These are phyloP conservation scores for Cladosporium austrohemisphaericum DNA, from an alignment of 2,329 filamentous ascomycete species.

Conservation along the genomic window DNA sequence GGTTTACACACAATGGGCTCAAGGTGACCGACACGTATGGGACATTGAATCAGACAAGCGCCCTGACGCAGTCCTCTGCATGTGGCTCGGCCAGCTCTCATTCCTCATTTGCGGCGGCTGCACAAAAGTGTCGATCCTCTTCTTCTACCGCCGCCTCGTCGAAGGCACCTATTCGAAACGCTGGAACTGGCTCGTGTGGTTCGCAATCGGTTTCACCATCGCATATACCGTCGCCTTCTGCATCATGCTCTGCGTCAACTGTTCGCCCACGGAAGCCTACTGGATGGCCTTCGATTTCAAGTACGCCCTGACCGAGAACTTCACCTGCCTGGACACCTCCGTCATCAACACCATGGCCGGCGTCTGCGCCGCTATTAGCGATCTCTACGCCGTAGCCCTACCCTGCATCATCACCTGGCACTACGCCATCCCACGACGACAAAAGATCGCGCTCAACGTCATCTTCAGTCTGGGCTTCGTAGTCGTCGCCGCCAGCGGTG, in stretches of 20 bases:
- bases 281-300: slow-evolving; percentile 36
- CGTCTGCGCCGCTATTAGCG: slow-evolving; percentile 37
- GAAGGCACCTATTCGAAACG: slow-evolving; percentile 31
- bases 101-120: slow-evolving; percentile 33
- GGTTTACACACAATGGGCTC: slow-evolving; percentile 23
- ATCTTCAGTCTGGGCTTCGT: slow-evolving; percentile 44
- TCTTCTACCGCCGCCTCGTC: slow-evolving; percentile 44
- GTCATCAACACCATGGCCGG: slow-evolving; percentile 38
- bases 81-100: slow-evolving; percentile 33
- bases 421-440: slow-evolving; percentile 40
- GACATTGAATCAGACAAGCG: slow-evolving; percentile 25
- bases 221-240: slow-evolving; percentile 38
- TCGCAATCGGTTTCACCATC: slow-evolving; percentile 37
- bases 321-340: slow-evolving; percentile 38
- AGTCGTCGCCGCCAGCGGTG: slow-evolving; percentile 35
- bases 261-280: slow-evolving; percentile 39
- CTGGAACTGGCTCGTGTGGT: slow-evolving; percentile 38
- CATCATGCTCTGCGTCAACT: slow-evolving; percentile 30
- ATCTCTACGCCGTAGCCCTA: slow-evolving; percentile 39
- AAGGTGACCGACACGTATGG: slow-evolving; percentile 38
- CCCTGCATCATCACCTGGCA: slow-evolving; percentile 45
- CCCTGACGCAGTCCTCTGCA: slow-evolving; percentile 23
- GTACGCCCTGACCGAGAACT: slow-evolving; percentile 32
- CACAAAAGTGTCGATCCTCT: slow-evolving; percentile 37
- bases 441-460: slow-evolving; percentile 44